Conservation (phyloP, 2,329 filamentous ascomycete species). For the Fusarium sp. region DNA sequence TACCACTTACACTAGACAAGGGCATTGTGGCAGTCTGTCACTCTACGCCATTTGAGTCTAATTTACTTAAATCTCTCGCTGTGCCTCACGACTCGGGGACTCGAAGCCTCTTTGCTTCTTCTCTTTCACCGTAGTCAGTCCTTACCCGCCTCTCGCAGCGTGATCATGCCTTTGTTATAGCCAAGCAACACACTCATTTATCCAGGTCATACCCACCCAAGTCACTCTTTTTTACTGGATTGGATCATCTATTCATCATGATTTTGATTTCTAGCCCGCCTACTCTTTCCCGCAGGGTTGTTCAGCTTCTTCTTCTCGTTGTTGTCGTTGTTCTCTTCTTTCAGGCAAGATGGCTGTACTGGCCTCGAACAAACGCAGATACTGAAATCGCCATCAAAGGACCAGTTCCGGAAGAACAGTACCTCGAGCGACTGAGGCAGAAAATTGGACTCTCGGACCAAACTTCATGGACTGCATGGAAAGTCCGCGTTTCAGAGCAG, state of each 20-base stretch:
- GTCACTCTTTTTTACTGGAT: slow-evolving; percentile 38
- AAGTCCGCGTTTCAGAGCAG: slow-evolving; percentile 44
- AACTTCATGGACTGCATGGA: slow-evolving; percentile 49
- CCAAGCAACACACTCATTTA: slow-evolving; percentile 12
- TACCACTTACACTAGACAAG: slow-evolving; percentile 37
- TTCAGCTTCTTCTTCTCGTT: slow-evolving; percentile 35
- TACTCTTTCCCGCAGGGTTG: slow-evolving; percentile 33
- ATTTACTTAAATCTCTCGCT: slow-evolving; percentile 38
- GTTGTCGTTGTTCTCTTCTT: slow-evolving; percentile 43
- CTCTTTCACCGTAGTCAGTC: slow-evolving; percentile 1
- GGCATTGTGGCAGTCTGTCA: slow-evolving; percentile 22
- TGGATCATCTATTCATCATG: slow-evolving; percentile 36
- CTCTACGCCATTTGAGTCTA: slow-evolving; percentile 5
- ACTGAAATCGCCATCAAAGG: slow-evolving; percentile 29
- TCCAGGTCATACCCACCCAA: slow-evolving; percentile 36
- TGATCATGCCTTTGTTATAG: slow-evolving; percentile 38
- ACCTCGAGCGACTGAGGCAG: slow-evolving; percentile 43
- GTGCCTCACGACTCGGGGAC: slow-evolving; percentile 22
- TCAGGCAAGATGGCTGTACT: slow-evolving; percentile 28
- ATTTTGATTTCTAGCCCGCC: slow-evolving; percentile 39
- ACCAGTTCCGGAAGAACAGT: slow-evolving; percentile 46
- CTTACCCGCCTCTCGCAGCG: slow-evolving; percentile 4
- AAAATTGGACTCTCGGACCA: slow-evolving; percentile 44
- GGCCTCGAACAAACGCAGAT: background rate
- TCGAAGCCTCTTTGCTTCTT: background rate